phyloP scores from a whole-genome alignment of 2,329 filamentous ascomycete genomes.

The Niveomyces coronatus region DNA sequence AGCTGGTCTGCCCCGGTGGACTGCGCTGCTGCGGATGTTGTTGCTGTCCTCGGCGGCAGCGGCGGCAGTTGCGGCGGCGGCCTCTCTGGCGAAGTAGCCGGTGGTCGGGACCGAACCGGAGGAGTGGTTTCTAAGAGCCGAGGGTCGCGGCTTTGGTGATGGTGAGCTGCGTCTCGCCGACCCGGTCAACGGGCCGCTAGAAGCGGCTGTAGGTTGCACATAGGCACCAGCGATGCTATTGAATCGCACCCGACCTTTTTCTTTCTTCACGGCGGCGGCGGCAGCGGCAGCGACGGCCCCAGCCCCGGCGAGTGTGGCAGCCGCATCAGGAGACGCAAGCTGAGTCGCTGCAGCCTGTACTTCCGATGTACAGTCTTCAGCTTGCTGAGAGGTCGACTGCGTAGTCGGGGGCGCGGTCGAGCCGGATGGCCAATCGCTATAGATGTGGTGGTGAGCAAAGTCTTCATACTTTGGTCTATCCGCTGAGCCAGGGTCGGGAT shows the following conservation, averaged over 20 bases:
- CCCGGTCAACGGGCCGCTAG: constrained; percentile 11
- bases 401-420: constrained; percentile 3
- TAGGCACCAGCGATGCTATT: constrained; percentile 32
- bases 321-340: constrained; percentile 2
- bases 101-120: constrained; percentile 10
- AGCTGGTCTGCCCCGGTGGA: constrained; percentile 13
- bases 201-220: constrained; percentile 15
- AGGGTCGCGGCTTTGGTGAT: constrained; percentile 3
- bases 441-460: constrained; percentile 9
- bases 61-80: constrained; percentile 8
- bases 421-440: constrained; percentile 6
- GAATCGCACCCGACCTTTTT: constrained; percentile 38
- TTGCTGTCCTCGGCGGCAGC: neutral
- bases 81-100: constrained; percentile 8
- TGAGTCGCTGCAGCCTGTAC: neutral
- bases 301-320: constrained; percentile 13
- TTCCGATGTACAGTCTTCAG: constrained; percentile 4
- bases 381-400: constrained; percentile 3
- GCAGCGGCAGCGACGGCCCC: constrained; percentile 10
- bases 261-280: constrained; percentile 23
- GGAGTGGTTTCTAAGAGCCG: constrained; percentile 8
- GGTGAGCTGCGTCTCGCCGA: constrained; percentile 12
- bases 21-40: no score
- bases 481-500: constrained; percentile 8
- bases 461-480: constrained; percentile 9